Conservation (phyloP, 495 filamentous ascomycete species). For the Penicillium argentinense region DNA sequence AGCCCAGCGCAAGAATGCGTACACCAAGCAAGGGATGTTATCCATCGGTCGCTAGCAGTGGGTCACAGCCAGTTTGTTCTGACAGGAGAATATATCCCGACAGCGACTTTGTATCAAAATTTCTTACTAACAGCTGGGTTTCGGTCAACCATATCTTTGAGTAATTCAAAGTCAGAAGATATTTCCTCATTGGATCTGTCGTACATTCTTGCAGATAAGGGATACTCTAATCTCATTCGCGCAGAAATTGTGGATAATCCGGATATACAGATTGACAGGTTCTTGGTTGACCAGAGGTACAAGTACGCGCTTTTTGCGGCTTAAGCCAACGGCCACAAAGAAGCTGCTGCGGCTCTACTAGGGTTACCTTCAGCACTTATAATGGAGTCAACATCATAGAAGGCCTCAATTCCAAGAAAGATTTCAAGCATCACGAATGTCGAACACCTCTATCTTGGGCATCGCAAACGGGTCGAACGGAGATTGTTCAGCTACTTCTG, state of each 20-base stretch:
- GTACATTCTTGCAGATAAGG: constrained; percentile 49
- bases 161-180: constrained; percentile 23
- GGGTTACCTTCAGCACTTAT: constrained; percentile 4
- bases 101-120: constrained; percentile 36
- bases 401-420: constrained; percentile 9
- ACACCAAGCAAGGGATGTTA: too few relatives aligned
- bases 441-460: constrained; percentile 28
- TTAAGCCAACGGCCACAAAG: constrained; percentile 26
- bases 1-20: too few relatives aligned
- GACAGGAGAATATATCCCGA: too few relatives aligned
- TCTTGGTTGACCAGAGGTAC: constrained; percentile 40
- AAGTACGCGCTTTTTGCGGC: constrained; percentile 45
- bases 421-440: neutral
- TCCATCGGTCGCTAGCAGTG: too few relatives aligned
- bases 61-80: too few relatives aligned
- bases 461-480: constrained; percentile 7
- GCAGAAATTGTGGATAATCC: constrained; percentile 14
- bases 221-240: constrained; percentile 38
- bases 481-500: constrained; percentile 14
- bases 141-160: constrained; percentile 37
- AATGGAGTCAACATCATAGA: constrained; percentile 10
- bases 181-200: constrained; percentile 32
- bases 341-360: constrained; percentile 30
- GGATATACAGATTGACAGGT: constrained; percentile 28
- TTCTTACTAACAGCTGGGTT: constrained; percentile 38